phyloP scores from a whole-genome alignment of 164 flowering plant species.

The Kalanchoe fedtschenkoi region DNA sequence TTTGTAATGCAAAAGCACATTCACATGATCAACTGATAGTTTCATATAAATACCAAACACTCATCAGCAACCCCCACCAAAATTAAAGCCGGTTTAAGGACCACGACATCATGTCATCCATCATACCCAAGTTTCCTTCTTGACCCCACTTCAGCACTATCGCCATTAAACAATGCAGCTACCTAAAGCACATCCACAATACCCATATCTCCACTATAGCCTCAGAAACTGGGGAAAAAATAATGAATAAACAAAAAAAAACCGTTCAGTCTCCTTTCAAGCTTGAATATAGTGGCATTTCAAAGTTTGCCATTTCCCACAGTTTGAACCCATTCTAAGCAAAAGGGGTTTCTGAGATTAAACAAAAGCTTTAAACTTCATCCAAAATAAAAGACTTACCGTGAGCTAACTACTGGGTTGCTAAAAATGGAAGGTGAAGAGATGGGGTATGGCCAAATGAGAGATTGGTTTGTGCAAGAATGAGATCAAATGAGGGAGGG shows the following conservation, averaged over 20 bases:
- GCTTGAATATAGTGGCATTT: no score
- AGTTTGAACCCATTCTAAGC: not conserved
- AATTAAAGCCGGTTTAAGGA: constrained; percentile 14
- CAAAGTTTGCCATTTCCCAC: not conserved
- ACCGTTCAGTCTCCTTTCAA: no score
- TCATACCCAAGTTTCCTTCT: no score
- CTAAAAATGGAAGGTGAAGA: not conserved
- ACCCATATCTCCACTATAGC: not conserved
- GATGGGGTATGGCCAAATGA: not conserved
- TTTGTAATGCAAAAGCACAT: constrained; percentile 12
- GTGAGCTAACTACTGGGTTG: not conserved
- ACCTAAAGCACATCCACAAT: not conserved
- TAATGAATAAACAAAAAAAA: no score
- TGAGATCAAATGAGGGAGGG: not conserved
- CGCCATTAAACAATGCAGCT: not conserved
- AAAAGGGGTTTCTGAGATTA: not conserved
- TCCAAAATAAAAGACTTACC: not conserved
- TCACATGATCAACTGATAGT: constrained; percentile 18
- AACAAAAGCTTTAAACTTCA: not conserved
- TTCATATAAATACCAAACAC: constrained; percentile 5
- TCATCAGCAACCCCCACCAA: constrained; percentile 11
- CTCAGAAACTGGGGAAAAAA: not conserved
- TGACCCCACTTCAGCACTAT: constrained; percentile 1
- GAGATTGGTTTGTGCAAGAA: not conserved
- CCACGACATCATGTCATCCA: no score